Conservation (phyloP, 2,329 filamentous ascomycete species). For the Nigrograna mackinnonii region DNA sequence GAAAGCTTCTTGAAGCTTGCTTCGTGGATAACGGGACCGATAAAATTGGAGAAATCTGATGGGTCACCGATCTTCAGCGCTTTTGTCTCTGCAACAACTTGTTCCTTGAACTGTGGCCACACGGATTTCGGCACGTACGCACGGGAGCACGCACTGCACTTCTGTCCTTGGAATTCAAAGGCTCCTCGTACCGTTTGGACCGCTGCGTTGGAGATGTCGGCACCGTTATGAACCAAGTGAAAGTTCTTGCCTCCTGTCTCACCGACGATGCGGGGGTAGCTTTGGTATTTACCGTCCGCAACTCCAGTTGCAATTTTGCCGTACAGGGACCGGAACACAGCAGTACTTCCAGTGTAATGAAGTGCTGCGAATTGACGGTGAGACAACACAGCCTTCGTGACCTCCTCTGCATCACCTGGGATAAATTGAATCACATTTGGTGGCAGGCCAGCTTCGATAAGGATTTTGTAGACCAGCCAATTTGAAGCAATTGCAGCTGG, state of each 20-base stretch:
- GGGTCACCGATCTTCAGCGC: slow-evolving; percentile 73
- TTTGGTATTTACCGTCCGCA: slow-evolving; percentile 77
- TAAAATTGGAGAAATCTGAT: slow-evolving; percentile 74
- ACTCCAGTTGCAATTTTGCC: slow-evolving; percentile 82
- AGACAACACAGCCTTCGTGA: slow-evolving; percentile 76
- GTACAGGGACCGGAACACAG: slow-evolving; percentile 87
- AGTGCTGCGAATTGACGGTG: slow-evolving; percentile 86
- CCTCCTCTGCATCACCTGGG: slow-evolving; percentile 81
- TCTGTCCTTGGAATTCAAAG: slow-evolving; percentile 91
- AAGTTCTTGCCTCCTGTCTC: slow-evolving; percentile 96
- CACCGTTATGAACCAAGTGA: slow-evolving; percentile 77
- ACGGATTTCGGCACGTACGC: slow-evolving; percentile 76
- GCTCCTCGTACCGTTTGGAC: slow-evolving; percentile 83
- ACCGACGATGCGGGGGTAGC: slow-evolving; percentile 86
- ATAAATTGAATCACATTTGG: slow-evolving; percentile 92
- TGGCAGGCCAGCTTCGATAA: slow-evolving; percentile 88
- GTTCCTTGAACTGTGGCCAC: slow-evolving; percentile 72
- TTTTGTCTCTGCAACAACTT: slow-evolving; percentile 69
- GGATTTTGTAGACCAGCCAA: slow-evolving; percentile 87
- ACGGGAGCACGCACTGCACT: slow-evolving; percentile 84
- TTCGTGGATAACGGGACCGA: slow-evolving; percentile 85
- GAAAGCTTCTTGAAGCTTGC: slow-evolving; percentile 80
- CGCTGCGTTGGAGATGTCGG: slow-evolving; percentile 77
- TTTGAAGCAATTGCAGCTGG: slow-evolving; percentile 87
- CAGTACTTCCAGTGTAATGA: slow-evolving; percentile 92